phyloP scores from a whole-genome alignment of 768 basidiomycete species.

The Trametes punicea region DNA sequence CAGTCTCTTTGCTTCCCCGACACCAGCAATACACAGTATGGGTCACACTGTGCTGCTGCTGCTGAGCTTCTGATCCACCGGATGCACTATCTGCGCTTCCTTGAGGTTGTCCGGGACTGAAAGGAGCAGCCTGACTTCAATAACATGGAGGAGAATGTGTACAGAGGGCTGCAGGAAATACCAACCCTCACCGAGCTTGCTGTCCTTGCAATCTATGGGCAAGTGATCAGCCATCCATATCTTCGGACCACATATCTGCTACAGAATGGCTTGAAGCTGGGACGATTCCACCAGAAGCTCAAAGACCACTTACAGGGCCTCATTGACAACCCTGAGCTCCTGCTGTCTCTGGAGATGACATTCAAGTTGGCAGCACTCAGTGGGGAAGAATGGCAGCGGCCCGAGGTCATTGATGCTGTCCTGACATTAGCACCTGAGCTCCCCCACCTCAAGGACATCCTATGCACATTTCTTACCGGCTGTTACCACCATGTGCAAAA shows the following conservation, averaged over 20 bases:
- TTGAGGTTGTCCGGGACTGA: conserved; percentile 30
- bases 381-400: neutral
- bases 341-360: neutral
- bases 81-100: conserved; percentile 24
- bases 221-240: conserved; percentile 17
- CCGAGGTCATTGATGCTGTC: neutral
- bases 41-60: conserved; percentile 32
- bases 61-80: conserved; percentile 28
- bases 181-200: conserved; percentile 21
- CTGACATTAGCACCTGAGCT: neutral
- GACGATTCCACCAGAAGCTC: neutral
- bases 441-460: neutral
- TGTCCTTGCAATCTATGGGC: conserved; percentile 11
- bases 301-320: neutral
- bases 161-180: conserved; percentile 9
- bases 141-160: conserved; percentile 33
- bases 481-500: too few relatives aligned
- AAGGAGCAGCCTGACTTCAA: conserved; percentile 22
- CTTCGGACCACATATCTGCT: neutral
- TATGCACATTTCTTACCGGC: neutral
- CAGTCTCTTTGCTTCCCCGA: conserved; percentile 30
- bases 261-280: neutral
- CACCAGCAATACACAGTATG: conserved; percentile 35
- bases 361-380: neutral
- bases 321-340: neutral